These are phyloP conservation scores for Saccharomyces kudriavzevii DNA, from an alignment of 805 yeast genomes.

Conservation along the genomic window DNA sequence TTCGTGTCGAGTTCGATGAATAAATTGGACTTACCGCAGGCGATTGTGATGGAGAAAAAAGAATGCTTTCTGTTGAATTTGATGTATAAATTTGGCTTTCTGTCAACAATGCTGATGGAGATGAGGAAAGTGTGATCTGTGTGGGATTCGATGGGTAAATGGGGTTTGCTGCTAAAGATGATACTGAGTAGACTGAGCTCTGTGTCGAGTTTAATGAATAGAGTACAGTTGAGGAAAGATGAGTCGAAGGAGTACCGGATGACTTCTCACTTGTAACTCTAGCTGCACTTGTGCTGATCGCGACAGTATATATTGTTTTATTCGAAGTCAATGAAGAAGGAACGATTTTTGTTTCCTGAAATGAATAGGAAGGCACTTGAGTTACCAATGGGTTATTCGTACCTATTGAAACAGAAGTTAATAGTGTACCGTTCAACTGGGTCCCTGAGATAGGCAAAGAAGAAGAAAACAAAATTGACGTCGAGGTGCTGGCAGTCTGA, in stretches of 20 bases:
- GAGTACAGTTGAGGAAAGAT: conserved; percentile 5
- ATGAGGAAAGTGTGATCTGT: background rate
- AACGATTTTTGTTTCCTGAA: conserved; percentile 22
- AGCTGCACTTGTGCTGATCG: background rate
- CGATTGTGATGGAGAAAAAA: background rate
- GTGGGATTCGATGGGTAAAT: conserved; percentile 5
- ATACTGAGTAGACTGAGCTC: conserved; percentile 4
- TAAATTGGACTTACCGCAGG: conserved; percentile 1
- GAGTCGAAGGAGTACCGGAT: conserved; percentile 2
- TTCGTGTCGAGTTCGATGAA: background rate
- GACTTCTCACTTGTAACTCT: conserved; percentile 1
- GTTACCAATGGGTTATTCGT: conserved; percentile 29
- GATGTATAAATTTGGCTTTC: conserved; percentile 3
- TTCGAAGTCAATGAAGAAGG: conserved; percentile 26
- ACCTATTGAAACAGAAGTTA: conserved; percentile 26
- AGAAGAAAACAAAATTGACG: conserved; percentile 10
- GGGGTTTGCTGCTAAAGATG: conserved; percentile 6
- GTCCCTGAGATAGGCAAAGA: conserved; percentile 9
- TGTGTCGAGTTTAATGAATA: conserved; percentile 4
- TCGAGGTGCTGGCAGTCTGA: conserved; percentile 13
- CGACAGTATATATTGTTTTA: conserved; percentile 6
- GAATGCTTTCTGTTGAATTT: conserved; percentile 4
- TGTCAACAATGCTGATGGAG: background rate
- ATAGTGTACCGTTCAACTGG: conserved; percentile 23
- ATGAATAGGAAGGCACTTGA: conserved; percentile 23